phyloP scores from a whole-genome alignment of 2,329 filamentous ascomycete species.

The Penicillium sp. region DNA sequence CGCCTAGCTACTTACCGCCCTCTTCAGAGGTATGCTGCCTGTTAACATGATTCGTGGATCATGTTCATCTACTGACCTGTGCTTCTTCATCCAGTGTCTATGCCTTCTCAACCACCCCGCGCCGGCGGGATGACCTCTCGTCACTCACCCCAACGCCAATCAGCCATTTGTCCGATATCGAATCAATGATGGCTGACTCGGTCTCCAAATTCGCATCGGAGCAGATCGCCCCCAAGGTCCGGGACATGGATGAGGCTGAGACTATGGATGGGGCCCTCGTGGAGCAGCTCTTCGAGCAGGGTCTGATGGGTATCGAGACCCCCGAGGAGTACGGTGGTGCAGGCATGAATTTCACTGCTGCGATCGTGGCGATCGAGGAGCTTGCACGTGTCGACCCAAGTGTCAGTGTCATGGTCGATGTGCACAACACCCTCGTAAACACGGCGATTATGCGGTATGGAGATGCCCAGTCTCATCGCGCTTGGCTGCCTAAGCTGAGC shows the following conservation, averaged over 20 bases:
- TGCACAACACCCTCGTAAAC: constrained; percentile 98
- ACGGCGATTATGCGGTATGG: constrained; percentile 87
- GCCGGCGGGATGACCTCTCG: constrained; percentile 64
- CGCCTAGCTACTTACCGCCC: constrained; percentile 38
- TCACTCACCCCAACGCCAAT: constrained; percentile 88
- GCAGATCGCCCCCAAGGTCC: constrained; percentile 82
- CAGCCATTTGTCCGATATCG: constrained; percentile 86
- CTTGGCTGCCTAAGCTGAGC: constrained; percentile 85
- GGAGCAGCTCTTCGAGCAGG: constrained; percentile 94
- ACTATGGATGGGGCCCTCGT: constrained; percentile 85
- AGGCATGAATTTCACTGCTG: constrained; percentile 97
- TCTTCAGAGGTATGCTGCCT: constrained; percentile 40
- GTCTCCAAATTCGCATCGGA: constrained; percentile 91
- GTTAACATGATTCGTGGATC: not conserved
- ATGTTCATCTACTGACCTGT: not conserved
- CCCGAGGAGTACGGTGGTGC: constrained; percentile 95
- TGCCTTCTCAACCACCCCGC: constrained; percentile 61
- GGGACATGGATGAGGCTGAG: constrained; percentile 97
- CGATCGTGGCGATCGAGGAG: constrained; percentile 96
- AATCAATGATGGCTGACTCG: constrained; percentile 82
- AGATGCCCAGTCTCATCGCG: constrained; percentile 72
- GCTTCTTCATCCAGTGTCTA: constrained; percentile 40
- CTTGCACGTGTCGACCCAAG: constrained; percentile 90
- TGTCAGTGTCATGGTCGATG: constrained; percentile 92
- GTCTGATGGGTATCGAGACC: constrained; percentile 95